phyloP scores from a whole-genome alignment of 2,329 filamentous ascomycete genomes.

The Talaromyces albobiverticillius region DNA sequence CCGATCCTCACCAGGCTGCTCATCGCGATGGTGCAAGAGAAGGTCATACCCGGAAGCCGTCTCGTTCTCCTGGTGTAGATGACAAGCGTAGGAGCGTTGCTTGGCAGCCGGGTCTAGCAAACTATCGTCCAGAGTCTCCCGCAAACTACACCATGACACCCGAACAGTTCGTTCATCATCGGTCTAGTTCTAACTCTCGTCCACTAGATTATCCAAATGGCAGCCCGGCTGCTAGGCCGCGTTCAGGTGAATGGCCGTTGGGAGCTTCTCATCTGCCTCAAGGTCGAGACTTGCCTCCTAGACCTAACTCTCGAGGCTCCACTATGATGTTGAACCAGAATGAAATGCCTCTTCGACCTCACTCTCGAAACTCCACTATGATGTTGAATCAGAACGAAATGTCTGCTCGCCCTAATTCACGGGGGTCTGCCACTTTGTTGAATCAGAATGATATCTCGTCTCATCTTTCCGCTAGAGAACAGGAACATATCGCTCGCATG shows the following conservation, averaged over 20 bases:
- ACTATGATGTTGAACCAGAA: conserved; percentile 49
- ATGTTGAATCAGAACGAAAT: conserved; percentile 9
- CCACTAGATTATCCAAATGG: conserved; percentile 43
- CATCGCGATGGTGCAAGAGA: conserved; percentile 15
- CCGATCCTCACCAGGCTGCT: conserved; percentile 31
- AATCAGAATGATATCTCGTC: conserved; percentile 51
- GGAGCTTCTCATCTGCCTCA: conserved; percentile 46
- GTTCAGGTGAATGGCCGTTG: conserved; percentile 59
- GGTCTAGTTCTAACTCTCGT: conserved; percentile 61
- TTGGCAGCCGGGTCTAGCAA: conserved; percentile 72
- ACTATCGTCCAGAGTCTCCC: conserved; percentile 46
- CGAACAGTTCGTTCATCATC: conserved; percentile 81
- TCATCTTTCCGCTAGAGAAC: conserved; percentile 78
- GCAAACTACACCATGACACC: conserved; percentile 60
- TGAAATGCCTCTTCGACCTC: conserved; percentile 27
- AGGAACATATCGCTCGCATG: conserved; percentile 80
- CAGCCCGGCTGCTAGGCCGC: conserved; percentile 44
- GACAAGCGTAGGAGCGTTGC: conserved; percentile 64
- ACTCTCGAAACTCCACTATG: conserved; percentile 8
- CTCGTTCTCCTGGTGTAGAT: conserved; percentile 43
- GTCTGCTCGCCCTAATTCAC: conserved; percentile 51
- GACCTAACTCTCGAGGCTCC: conserved; percentile 60
- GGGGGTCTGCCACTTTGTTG: conserved; percentile 54
- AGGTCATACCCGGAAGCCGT: conserved; percentile 31
- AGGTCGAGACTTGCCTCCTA: conserved; percentile 38